A percentile compares a stretch with the other conserved stretches of the same genome.
These are phyloP conservation scores for Madurella mycetomatis DNA, from an alignment of 2,329 filamentous ascomycete genomes.

Conservation along the genomic window DNA sequence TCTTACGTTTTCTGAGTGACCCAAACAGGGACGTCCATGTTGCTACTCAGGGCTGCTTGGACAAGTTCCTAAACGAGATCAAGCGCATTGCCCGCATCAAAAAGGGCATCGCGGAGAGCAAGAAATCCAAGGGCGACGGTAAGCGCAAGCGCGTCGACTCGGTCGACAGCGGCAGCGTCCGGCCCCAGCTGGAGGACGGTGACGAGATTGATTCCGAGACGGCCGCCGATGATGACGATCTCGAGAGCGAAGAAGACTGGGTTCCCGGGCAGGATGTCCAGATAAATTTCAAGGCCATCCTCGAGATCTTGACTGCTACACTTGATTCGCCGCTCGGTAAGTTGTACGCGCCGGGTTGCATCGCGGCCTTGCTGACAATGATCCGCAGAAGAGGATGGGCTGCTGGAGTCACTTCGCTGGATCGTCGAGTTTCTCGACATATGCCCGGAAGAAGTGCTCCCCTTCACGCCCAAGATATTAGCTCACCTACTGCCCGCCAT, in stretches of 20 bases:
- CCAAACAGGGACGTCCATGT: slow-evolving; percentile 92
- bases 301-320: slow-evolving; percentile 87
- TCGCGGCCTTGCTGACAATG: slow-evolving; percentile 19
- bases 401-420: slow-evolving; percentile 88
- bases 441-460: slow-evolving; percentile 91
- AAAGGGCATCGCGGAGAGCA: slow-evolving; percentile 84
- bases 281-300: slow-evolving; percentile 84
- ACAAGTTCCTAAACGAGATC: slow-evolving; percentile 89
- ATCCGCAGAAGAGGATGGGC: slow-evolving; percentile 74
- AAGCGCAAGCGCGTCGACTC: slow-evolving; percentile 67
- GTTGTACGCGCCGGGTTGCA: slow-evolving; percentile 18
- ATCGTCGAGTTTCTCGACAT: slow-evolving; percentile 96
- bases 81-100: slow-evolving; percentile 91
- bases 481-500: slow-evolving; percentile 91
- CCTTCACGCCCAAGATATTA: slow-evolving; percentile 87
- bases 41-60: slow-evolving; percentile 80
- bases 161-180: slow-evolving; percentile 60
- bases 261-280: slow-evolving; percentile 95
- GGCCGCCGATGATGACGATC: slow-evolving; percentile 54
- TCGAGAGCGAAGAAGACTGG: slow-evolving; percentile 83
- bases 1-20: slow-evolving; percentile 89
- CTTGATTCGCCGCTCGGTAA: slow-evolving; percentile 75
- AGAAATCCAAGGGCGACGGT: slow-evolving; percentile 62
- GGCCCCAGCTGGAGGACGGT: slow-evolving; percentile 55
- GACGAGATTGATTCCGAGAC: slow-evolving; percentile 56